Conservation (phyloP, 73 alveolate species). For the Tetrahymena malaccensis region DNA sequence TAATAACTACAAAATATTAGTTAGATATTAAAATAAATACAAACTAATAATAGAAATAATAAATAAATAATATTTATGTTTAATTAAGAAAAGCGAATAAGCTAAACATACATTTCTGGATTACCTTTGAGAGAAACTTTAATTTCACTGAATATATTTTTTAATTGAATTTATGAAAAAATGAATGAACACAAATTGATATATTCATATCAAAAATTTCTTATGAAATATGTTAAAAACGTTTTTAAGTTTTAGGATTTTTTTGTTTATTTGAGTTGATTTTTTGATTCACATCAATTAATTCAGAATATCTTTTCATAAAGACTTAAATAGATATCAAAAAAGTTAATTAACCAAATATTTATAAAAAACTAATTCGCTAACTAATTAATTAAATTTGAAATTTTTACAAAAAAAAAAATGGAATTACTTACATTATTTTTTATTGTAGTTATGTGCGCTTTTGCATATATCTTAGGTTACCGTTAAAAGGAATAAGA, state of each 20-base stretch:
- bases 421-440: not conserved
- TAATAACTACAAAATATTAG: no score
- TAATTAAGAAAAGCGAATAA: no score
- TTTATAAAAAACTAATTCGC: not conserved
- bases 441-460: not conserved
- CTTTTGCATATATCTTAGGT: not conserved
- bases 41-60: no score
- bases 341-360: not conserved
- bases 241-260: not conserved
- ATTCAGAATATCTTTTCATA: not conserved
- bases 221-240: not conserved
- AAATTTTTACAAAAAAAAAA: not conserved
- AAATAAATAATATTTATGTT: no score
- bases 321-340: no score
- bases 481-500: not conserved
- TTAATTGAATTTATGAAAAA: no score
- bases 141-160: no score
- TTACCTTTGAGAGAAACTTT: no score
- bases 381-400: not conserved
- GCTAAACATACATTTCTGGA: no score
- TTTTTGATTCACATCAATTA: not conserved
- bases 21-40: no score
- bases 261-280: not conserved
- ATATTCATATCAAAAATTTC: not conserved
- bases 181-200: no score